These are phyloP conservation scores for Fusarium decemcellulare DNA, from an alignment of 2,329 filamentous ascomycete genomes.

Conservation along the genomic window DNA sequence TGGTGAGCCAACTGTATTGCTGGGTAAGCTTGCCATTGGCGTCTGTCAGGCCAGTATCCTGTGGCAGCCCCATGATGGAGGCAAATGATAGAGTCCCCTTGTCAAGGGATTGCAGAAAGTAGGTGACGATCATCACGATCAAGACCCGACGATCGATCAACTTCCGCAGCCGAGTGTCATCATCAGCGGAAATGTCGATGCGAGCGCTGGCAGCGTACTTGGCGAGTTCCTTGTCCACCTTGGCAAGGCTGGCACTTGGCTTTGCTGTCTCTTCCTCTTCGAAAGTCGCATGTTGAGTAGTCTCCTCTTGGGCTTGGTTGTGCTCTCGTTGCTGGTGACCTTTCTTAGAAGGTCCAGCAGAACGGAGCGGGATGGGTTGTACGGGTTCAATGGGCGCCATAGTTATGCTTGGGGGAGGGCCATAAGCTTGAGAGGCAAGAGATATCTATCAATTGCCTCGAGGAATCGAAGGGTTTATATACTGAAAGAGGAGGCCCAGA, in stretches of 20 bases:
- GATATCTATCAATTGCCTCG: too few species aligned
- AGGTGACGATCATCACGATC: conserved; percentile 78
- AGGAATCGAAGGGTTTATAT: too few species aligned
- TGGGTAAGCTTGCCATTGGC: conserved; percentile 43
- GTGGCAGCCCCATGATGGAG: conserved; percentile 72
- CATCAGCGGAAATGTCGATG: conserved; percentile 70
- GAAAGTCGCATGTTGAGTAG: conserved; percentile 56
- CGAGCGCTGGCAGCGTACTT: conserved; percentile 69
- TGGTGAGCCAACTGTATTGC: conserved; percentile 76
- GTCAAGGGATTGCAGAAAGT: conserved; percentile 79
- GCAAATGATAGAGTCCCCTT: conserved; percentile 76
- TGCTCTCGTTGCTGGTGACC: too few species aligned
- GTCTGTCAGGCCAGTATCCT: conserved; percentile 62
- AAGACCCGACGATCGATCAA: conserved; percentile 78
- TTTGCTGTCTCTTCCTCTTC: neutral
- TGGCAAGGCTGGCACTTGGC: conserved; percentile 41
- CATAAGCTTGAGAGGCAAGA: too few species aligned
- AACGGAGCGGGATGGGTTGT: too few species aligned
- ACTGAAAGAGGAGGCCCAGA: too few species aligned
- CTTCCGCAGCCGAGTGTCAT: conserved; percentile 71
- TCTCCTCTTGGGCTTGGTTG: conserved; percentile 45
- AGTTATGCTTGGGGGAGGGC: too few species aligned
- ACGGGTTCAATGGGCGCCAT: too few species aligned
- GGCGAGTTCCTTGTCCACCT: conserved; percentile 77
- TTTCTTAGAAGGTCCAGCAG: too few species aligned